Evolutionary conservation across 768 basidiomycete genomes (phyloP), one percentile per base, ranked within the genome.

Genomic region (Leccinum rimulosum): DNA sequence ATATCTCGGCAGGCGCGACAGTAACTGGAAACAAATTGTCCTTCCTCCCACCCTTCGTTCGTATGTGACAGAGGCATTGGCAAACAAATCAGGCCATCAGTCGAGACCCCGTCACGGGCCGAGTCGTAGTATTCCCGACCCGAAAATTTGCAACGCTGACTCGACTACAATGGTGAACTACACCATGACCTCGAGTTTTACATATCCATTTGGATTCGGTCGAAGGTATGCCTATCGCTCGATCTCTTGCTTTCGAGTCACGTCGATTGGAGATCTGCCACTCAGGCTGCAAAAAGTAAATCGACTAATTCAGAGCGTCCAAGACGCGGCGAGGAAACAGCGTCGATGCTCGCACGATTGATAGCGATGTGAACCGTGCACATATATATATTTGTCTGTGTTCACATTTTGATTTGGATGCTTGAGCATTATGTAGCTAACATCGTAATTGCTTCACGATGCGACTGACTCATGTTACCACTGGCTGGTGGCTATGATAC

Each of bases 91-190:
- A 79, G 82, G 74, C 82, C 0, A 79, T 86, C 19, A 78, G 79
- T 2, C 76, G 83, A 33, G 85, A 87, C 60, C 85, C 85, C 0
- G 64, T 64, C 8, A 9, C 30, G 30, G 30, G 30, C 30, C 30
- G 30, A 31, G 30, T 31, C 22, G 22, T 22, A 22, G 73, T 76
- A 14, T 86, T 85, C 80, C 81, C 0, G 77, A 87, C 52, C 83
- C 85, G 52, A 22, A 62, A 36, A 8, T 87, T 87, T 62, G 70
- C 78, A 80, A 61, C 74, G 86, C 19, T 88, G 85, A 84, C 55
- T 86, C 14, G 61, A 68, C 31, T 14, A 54, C 17, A 68, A 81
- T 2, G 82, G 81, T 2, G 75, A 70, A 31, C 48, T 86, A 0
- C 75, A 76, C 30, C 76, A 79, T 2, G 81, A 83, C 55, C 58